Percentiles rank a stretch among this genome's conserved stretches.
Evolutionary conservation across 2,329 filamentous ascomycete genomes (phyloP).

Genomic region (Beauveria bassiana): DNA sequence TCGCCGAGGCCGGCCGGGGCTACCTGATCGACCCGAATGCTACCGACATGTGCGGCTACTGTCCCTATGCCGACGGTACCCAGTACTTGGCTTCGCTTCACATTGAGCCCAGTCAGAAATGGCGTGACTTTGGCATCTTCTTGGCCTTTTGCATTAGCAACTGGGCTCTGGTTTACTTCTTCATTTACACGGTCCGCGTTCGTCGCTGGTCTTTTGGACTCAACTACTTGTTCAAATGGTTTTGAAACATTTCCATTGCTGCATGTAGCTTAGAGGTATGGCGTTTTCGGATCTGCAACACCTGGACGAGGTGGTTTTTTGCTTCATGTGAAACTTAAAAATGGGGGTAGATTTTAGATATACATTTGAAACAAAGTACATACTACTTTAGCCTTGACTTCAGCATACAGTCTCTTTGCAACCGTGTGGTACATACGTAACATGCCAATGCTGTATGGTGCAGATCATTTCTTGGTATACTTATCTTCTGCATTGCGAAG

Average conservation of each 20-base stretch:
- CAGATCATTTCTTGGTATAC: not conserved
- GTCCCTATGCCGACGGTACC: conserved; percentile 47
- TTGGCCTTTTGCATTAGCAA: conserved; percentile 63
- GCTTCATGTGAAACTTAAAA: not conserved
- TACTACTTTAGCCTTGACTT: not conserved
- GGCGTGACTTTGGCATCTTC: conserved; percentile 65
- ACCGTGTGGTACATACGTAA: not conserved
- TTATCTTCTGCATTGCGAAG: not conserved
- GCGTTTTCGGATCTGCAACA: not conserved
- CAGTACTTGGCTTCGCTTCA: conserved; percentile 57
- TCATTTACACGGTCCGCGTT: conserved; percentile 49
- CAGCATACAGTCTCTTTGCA: not conserved
- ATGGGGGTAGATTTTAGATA: not conserved
- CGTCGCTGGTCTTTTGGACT: conserved; percentile 11
- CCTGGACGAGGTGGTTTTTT: not conserved
- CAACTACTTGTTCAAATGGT: conserved; percentile 10
- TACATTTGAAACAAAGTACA: not conserved
- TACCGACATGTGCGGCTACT: conserved; percentile 58
- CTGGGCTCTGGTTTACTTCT: conserved; percentile 67
- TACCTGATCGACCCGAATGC: conserved; percentile 57
- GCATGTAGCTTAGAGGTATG: not conserved
- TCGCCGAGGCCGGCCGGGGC: conserved; percentile 39
- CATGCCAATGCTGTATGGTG: not conserved
- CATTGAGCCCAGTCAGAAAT: conserved; percentile 50
- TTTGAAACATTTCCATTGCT: not conserved